A percentile compares a stretch with the other conserved stretches of the same genome.
Conservation (phyloP, 805 yeast genomes). For the Torulaspora quercuum region DNA sequence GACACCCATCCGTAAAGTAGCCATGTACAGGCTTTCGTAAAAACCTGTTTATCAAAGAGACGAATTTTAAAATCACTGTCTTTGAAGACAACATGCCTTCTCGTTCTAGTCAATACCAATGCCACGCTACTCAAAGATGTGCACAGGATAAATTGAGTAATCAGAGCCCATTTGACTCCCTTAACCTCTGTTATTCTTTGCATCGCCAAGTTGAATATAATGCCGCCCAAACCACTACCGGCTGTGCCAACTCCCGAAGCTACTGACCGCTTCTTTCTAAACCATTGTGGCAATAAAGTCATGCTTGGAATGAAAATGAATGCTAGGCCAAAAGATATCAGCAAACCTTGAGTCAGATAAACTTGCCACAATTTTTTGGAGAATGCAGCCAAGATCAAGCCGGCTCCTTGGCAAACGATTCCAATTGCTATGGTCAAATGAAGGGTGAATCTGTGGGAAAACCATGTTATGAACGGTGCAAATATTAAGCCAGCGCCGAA, state of each 20-base stretch:
- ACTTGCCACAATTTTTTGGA: slow-evolving; percentile 53
- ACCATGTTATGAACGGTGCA: slow-evolving; percentile 48
- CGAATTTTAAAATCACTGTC: slow-evolving; percentile 24
- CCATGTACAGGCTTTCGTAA: slow-evolving; percentile 44
- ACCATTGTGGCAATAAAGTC: slow-evolving; percentile 55
- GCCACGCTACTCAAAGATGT: slow-evolving; percentile 34
- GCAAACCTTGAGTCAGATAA: slow-evolving; percentile 53
- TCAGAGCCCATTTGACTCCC: slow-evolving; percentile 37
- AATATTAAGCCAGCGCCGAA: slow-evolving; percentile 51
- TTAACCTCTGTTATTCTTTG: slow-evolving; percentile 35
- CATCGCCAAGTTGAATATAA: slow-evolving; percentile 40
- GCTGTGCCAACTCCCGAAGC: slow-evolving; percentile 40
- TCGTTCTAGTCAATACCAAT: slow-evolving; percentile 36
- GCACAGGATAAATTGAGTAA: slow-evolving; percentile 40
- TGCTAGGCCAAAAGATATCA: slow-evolving; percentile 53
- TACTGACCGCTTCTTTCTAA: slow-evolving; percentile 44
- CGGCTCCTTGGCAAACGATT: slow-evolving; percentile 45
- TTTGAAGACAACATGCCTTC: slow-evolving; percentile 29
- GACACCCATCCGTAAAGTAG: slow-evolving; percentile 41
- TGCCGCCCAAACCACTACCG: slow-evolving; percentile 47
- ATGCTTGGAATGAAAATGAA: slow-evolving; percentile 46
- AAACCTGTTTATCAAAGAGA: slow-evolving; percentile 43
- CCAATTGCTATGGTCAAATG: slow-evolving; percentile 45
- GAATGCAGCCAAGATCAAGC: slow-evolving; percentile 51
- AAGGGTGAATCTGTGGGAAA: slow-evolving; percentile 45